Percentiles rank a stretch among this genome's conserved stretches.
These are phyloP conservation scores for Ceratopteris richardii DNA, from an alignment of 75 land plant species.

Conservation along the genomic window DNA sequence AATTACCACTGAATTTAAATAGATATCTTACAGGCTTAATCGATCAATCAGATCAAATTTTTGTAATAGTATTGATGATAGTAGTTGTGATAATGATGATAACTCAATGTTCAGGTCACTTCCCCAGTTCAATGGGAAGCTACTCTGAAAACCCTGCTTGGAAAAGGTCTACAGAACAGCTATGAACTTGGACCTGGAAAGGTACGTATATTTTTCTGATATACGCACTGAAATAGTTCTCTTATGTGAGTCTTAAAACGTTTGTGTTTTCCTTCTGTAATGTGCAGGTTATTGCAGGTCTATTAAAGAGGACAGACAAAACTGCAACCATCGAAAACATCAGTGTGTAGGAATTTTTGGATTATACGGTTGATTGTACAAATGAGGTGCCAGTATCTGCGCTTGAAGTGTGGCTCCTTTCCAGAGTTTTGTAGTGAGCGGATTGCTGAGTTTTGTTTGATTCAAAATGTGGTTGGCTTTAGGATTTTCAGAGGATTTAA, in stretches of 20 bases:
- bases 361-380: too few relatives aligned
- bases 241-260: neutral
- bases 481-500: too few relatives aligned
- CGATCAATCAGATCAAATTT: too few relatives aligned
- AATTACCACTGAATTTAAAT: too few relatives aligned
- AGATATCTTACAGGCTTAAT: too few relatives aligned
- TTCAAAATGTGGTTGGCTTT: too few relatives aligned
- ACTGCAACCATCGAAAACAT: slow-evolving; percentile 53
- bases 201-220: slow-evolving; percentile 32
- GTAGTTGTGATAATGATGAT: too few relatives aligned
- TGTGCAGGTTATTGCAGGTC: slow-evolving; percentile 85
- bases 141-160: slow-evolving; percentile 73
- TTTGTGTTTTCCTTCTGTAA: neutral
- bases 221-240: neutral
- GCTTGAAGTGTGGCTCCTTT: too few relatives aligned
- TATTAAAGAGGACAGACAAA: slow-evolving; percentile 83
- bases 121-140: slow-evolving; percentile 99
- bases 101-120: slow-evolving; percentile 87
- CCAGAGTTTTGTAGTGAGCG: too few relatives aligned
- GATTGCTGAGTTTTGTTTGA: too few relatives aligned
- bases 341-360: slow-evolving; percentile 25
- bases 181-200: slow-evolving; percentile 99
- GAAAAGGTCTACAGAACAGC: slow-evolving; percentile 70
- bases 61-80: too few relatives aligned
- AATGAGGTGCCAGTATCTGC: too few relatives aligned